These are phyloP conservation scores for Hortiboletus campestris DNA, from an alignment of 768 basidiomycete genomes.

Conservation along the genomic window DNA sequence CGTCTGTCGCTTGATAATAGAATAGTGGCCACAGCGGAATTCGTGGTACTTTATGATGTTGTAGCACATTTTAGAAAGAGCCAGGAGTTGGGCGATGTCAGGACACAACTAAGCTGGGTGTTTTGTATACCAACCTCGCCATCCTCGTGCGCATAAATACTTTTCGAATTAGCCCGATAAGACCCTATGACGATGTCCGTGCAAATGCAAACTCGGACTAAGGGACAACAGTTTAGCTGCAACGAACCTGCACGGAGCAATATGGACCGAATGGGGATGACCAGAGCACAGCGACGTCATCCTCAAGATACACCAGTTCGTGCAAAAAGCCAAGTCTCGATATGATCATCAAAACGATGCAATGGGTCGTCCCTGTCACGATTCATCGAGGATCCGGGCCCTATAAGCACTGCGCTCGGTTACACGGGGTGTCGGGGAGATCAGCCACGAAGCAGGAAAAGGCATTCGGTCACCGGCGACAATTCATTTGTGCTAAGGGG, in stretches of 20 bases:
- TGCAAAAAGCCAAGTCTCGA: conserved; percentile 12
- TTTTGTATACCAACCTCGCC: not conserved
- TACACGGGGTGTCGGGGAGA: not conserved
- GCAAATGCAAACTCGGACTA: conserved; percentile 1
- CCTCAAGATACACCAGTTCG: conserved; percentile 1
- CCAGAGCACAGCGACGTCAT: conserved; percentile 2
- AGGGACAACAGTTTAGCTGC: not conserved
- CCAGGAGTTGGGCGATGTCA: not conserved
- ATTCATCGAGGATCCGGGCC: conserved; percentile 2
- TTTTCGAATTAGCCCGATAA: not conserved
- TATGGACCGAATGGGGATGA: conserved; percentile 8
- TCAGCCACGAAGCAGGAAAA: conserved; percentile 1
- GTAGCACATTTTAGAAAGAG: conserved; percentile 32
- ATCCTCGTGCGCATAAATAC: conserved; percentile 24
- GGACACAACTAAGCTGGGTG: conserved; percentile 4
- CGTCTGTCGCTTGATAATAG: conserved; percentile 32
- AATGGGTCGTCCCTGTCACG: conserved; percentile 7
- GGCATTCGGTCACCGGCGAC: not conserved
- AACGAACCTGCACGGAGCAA: conserved; percentile 9
- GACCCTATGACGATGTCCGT: conserved; percentile 5
- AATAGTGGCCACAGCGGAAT: conserved; percentile 34
- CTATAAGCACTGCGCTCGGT: not conserved
- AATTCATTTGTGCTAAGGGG: not conserved
- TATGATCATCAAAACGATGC: conserved; percentile 3
- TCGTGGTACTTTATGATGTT: conserved; percentile 33